Percentiles rank a stretch among this genome's conserved stretches.
phyloP scores from a whole-genome alignment of 129 eudicot genomes.

The Erigeron canadensis region DNA sequence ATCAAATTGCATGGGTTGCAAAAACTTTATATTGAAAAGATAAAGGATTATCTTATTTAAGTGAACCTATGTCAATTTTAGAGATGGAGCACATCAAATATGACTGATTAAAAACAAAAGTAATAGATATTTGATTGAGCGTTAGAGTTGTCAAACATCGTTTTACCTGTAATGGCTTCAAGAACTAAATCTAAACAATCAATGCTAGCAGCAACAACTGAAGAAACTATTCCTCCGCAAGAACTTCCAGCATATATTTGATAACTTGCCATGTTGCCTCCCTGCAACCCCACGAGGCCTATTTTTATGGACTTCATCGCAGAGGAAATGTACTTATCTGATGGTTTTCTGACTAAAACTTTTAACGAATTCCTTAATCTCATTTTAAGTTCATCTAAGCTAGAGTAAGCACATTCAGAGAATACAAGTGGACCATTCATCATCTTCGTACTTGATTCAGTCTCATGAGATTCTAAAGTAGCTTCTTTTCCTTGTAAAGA shows the following conservation, averaged over 20 bases:
- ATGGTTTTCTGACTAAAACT: slow-evolving; percentile 50
- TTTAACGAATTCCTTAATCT: slow-evolving; percentile 65
- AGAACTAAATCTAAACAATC: slow-evolving; percentile 82
- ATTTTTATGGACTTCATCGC: slow-evolving; percentile 62
- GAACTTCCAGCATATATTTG: slow-evolving; percentile 47
- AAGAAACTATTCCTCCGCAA: slow-evolving; percentile 61
- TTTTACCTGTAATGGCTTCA: slow-evolving; percentile 74
- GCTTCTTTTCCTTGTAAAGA: slow-evolving; percentile 77
- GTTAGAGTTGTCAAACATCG: too few relatives aligned
- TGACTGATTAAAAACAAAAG: too few relatives aligned
- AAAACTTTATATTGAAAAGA: too few relatives aligned
- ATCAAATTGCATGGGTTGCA: too few relatives aligned
- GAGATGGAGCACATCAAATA: background rate
- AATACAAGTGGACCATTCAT: slow-evolving; percentile 18
- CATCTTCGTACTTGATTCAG: slow-evolving; percentile 59
- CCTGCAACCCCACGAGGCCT: slow-evolving; percentile 67
- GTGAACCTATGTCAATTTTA: background rate
- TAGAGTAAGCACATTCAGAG: slow-evolving; percentile 28
- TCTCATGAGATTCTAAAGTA: slow-evolving; percentile 67
- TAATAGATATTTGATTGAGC: too few relatives aligned
- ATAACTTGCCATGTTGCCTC: slow-evolving; percentile 47
- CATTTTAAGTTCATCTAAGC: slow-evolving; percentile 54
- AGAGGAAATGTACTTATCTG: slow-evolving; percentile 51
- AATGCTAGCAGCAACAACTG: slow-evolving; percentile 80
- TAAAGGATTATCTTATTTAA: background rate